phyloP scores from a whole-genome alignment of 495 filamentous ascomycete species.

The Penicillium samsonianum region DNA sequence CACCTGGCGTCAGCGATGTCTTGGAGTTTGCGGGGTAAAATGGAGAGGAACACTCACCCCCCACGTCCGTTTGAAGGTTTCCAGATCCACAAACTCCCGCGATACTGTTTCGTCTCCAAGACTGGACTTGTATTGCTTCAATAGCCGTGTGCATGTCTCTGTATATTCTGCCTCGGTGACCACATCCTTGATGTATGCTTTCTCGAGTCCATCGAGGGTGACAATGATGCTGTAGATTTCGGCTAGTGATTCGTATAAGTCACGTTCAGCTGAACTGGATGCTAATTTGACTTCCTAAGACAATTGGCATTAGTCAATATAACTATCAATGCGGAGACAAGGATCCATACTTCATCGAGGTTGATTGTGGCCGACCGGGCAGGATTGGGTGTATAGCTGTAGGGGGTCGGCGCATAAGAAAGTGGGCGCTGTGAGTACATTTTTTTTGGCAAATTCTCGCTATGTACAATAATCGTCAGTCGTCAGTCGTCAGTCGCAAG shows the following conservation, averaged over 20 bases:
- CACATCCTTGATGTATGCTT: conserved; percentile 95
- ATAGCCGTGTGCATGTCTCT: conserved; percentile 84
- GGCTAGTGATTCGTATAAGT: conserved; percentile 92
- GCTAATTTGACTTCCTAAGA: conserved; percentile 87
- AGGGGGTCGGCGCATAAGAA: conserved; percentile 85
- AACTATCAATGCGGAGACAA: conserved; percentile 9
- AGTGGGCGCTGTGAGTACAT: conserved; percentile 53
- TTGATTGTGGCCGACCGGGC: conserved; percentile 83
- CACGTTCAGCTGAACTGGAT: conserved; percentile 79
- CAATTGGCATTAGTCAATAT: conserved; percentile 23
- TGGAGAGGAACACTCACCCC: conserved; percentile 59
- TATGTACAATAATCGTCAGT: conserved; percentile 8
- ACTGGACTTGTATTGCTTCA: conserved; percentile 97
- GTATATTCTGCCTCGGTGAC: conserved; percentile 91
- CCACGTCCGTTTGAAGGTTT: conserved; percentile 92
- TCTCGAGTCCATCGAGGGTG: conserved; percentile 92
- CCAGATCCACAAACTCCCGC: conserved; percentile 79
- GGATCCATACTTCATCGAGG: conserved; percentile 72
- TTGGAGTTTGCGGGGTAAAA: not conserved
- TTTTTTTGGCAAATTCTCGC: conserved; percentile 19
- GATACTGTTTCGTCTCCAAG: conserved; percentile 83
- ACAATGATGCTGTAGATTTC: conserved; percentile 98
- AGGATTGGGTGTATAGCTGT: conserved; percentile 83
- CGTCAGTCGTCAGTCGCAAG: not conserved
- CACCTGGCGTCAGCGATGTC: conserved; percentile 12